These are phyloP conservation scores for Chlorociboria aeruginascens DNA, from an alignment of 495 filamentous ascomycete species.

Conservation along the genomic window DNA sequence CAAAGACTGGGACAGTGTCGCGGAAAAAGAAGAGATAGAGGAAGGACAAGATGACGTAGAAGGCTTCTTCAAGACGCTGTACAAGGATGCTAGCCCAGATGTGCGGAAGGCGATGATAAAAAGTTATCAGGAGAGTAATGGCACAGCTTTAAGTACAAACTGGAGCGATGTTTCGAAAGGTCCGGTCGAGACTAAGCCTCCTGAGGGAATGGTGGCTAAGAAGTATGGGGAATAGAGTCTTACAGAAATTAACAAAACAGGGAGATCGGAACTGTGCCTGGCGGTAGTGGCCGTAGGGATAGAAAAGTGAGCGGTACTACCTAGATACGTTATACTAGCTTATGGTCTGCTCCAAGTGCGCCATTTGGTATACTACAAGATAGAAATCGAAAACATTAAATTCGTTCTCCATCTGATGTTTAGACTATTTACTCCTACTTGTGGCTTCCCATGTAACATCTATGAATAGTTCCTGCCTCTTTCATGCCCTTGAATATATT, in stretches of 20 bases:
- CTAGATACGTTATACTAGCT: no score
- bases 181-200: constrained; percentile 60
- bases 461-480: no score
- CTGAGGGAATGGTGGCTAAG: constrained; percentile 66
- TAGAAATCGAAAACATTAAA: no score
- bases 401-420: no score
- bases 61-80: constrained; percentile 85
- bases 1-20: constrained; percentile 76
- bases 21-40: constrained; percentile 32
- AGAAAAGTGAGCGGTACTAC: no score
- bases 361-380: no score
- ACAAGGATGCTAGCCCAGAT: constrained; percentile 65
- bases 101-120: constrained; percentile 93
- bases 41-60: constrained; percentile 59
- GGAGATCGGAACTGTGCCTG: neutral
- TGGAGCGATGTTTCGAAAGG: constrained; percentile 74
- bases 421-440: no score
- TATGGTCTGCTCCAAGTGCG: no score
- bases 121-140: constrained; percentile 86
- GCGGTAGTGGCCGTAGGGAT: neutral
- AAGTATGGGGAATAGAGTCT: constrained; percentile 37
- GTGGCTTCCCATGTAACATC: no score
- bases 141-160: constrained; percentile 85
- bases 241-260: neutral
- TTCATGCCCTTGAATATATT: no score